Evolutionary conservation across 1,284 basidiomycete species (phyloP).

Genomic region (Apiotrichum akiyoshidainum): DNA sequence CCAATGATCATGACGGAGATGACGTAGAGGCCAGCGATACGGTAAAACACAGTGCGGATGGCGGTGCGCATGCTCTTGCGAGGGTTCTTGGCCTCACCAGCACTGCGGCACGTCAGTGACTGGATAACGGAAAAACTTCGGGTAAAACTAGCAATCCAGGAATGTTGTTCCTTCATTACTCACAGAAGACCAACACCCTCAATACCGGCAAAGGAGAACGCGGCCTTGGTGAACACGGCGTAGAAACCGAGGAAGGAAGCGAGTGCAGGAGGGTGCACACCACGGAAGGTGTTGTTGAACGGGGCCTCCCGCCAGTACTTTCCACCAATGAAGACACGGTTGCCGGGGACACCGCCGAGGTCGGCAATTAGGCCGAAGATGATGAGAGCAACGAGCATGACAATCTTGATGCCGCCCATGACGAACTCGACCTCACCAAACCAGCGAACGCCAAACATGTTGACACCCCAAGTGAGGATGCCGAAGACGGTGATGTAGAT

Average conservation of each 20-base stretch:
- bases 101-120: conserved; percentile 9
- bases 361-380: conserved; percentile 66
- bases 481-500: conserved; percentile 21
- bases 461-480: conserved; percentile 6
- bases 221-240: conserved; percentile 54
- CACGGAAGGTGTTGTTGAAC: conserved; percentile 27
- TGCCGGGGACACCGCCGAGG: conserved; percentile 65
- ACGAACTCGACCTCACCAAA: conserved; percentile 48
- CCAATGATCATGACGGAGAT: conserved; percentile 37
- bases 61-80: conserved; percentile 63
- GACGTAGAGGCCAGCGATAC: conserved; percentile 63
- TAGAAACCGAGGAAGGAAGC: conserved; percentile 60
- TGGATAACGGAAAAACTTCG: no score
- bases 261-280: conserved; percentile 4
- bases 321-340: conserved; percentile 44
- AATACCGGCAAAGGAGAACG: conserved; percentile 40
- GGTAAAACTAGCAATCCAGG: no score
- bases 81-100: conserved; percentile 58
- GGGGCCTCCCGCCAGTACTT: conserved; percentile 21
- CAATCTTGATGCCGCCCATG: neutral
- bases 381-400: conserved; percentile 43
- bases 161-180: no score
- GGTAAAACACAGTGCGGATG: conserved; percentile 60
- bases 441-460: conserved; percentile 16
- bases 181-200: conserved; percentile 48